Percentiles rank a stretch among this genome's conserved stretches.
phyloP scores from a whole-genome alignment of 2,329 filamentous ascomycete species.

The Monilinia vaccinii-corymbosi region DNA sequence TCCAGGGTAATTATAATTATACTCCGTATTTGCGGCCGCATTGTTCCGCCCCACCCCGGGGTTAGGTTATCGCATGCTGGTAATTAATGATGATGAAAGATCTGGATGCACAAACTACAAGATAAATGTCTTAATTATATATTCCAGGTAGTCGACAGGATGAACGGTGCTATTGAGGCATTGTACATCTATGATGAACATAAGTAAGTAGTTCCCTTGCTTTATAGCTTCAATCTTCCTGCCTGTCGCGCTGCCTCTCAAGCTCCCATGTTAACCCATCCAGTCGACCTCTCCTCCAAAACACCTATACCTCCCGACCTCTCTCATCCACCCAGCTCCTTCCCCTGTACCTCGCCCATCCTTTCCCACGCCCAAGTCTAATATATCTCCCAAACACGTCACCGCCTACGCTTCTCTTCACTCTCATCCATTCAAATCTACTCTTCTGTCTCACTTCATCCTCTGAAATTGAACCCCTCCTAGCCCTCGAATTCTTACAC shows the following conservation, averaged over 20 bases:
- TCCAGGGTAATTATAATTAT: not conserved
- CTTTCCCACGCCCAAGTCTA: constrained; percentile 71
- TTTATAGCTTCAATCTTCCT: not conserved
- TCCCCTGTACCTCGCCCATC: constrained; percentile 77
- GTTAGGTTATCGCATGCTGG: not conserved
- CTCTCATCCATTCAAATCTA: constrained; percentile 76
- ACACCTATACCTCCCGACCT: constrained; percentile 77
- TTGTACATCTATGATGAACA: constrained; percentile 96
- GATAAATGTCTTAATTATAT: constrained; percentile 16
- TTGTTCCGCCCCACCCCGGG: constrained; percentile 5
- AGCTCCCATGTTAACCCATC: not conserved
- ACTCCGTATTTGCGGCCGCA: constrained; percentile 14
- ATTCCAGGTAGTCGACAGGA: constrained; percentile 31
- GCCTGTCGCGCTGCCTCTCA: not conserved
- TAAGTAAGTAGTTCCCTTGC: constrained; percentile 49
- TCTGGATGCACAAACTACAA: not conserved
- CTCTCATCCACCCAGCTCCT: constrained; percentile 68
- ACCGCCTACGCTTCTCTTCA: constrained; percentile 83
- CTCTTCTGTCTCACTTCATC: constrained; percentile 81
- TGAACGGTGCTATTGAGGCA: constrained; percentile 86
- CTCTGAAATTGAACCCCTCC: constrained; percentile 76
- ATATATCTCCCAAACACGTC: constrained; percentile 75
- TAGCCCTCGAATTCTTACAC: constrained; percentile 90
- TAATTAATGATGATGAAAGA: not conserved
- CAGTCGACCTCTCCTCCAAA: constrained; percentile 78